Percentiles rank a stretch among this genome's conserved stretches.
Evolutionary conservation across 2,329 filamentous ascomycete genomes (phyloP).

Genomic region (Nannizziopsis barbatae): DNA sequence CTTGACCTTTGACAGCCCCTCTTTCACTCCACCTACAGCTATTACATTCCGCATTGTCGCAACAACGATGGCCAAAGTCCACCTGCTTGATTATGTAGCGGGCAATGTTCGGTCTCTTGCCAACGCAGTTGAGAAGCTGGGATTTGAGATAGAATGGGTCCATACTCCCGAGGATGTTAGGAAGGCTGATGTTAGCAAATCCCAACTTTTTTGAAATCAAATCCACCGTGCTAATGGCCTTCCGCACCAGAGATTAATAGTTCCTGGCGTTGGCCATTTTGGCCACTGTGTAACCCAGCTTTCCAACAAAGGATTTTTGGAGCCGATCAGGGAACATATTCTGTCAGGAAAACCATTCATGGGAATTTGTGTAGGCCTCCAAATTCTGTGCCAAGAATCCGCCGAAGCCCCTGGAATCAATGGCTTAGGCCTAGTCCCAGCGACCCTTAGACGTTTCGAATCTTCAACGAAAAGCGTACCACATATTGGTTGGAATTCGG

Average conservation of each 20-base stretch:
- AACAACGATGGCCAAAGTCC: conserved; percentile 36
- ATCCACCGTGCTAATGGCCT: background rate
- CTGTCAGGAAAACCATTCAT: conserved; percentile 91
- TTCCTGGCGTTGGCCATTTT: conserved; percentile 95
- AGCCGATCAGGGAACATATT: conserved; percentile 73
- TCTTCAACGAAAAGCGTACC: conserved; percentile 77
- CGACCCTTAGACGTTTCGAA: conserved; percentile 63
- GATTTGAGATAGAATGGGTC: conserved; percentile 89
- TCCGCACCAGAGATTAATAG: conserved; percentile 59
- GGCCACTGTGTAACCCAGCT: conserved; percentile 88
- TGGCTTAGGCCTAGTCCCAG: conserved; percentile 66
- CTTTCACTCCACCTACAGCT: too few relatives aligned
- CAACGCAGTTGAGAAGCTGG: conserved; percentile 93
- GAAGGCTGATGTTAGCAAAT: conserved; percentile 61
- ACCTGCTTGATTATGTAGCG: conserved; percentile 71
- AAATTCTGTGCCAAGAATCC: conserved; percentile 80
- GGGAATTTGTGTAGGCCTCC: conserved; percentile 90
- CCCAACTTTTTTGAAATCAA: background rate
- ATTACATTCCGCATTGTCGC: too few relatives aligned
- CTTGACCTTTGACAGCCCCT: too few relatives aligned
- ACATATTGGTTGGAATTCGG: conserved; percentile 97
- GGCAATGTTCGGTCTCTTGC: conserved; percentile 92
- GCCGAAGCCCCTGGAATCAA: conserved; percentile 60
- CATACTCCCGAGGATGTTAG: conserved; percentile 71
- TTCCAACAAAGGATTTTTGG: conserved; percentile 66